Evolutionary conservation across 1,139 yeast species (phyloP).

Genomic region (Candida neerlandica): DNA sequence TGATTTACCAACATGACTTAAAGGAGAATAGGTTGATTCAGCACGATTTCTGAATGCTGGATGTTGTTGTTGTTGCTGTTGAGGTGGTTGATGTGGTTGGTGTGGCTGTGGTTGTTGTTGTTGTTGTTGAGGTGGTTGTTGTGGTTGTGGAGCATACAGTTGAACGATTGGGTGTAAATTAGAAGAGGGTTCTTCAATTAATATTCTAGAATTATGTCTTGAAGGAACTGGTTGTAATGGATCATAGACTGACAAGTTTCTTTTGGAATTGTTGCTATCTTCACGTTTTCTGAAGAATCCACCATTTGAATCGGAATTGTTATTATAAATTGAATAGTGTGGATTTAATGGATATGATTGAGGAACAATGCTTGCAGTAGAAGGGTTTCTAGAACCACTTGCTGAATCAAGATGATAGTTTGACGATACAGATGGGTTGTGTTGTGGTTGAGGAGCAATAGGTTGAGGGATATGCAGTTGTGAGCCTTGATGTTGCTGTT

Average conservation of each 20-base stretch:
- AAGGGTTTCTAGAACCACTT: slow-evolving; percentile 19
- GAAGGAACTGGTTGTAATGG: slow-evolving; percentile 37
- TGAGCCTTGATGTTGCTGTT: slow-evolving; percentile 5
- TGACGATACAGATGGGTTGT: slow-evolving; percentile 4
- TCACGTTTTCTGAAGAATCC: slow-evolving; percentile 10
- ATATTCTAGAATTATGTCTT: slow-evolving; percentile 13
- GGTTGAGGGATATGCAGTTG: neutral
- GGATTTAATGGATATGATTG: slow-evolving; percentile 44
- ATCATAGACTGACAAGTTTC: slow-evolving; percentile 35
- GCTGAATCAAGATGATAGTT: slow-evolving; percentile 11
- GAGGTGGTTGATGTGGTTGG: slow-evolving; percentile 2
- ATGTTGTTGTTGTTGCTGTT: slow-evolving; percentile 8
- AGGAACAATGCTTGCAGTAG: slow-evolving; percentile 27
- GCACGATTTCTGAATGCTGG: slow-evolving; percentile 7
- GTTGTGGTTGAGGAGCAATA: slow-evolving; percentile 11
- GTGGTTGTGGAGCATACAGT: slow-evolving; percentile 13
- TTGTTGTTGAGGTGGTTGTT: slow-evolving; percentile 9
- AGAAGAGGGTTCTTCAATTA: slow-evolving; percentile 13
- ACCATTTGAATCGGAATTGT: slow-evolving; percentile 8
- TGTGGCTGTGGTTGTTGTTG: neutral
- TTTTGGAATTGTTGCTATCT: slow-evolving; percentile 10
- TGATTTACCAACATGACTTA: slow-evolving; percentile 13
- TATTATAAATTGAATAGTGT: slow-evolving; percentile 32
- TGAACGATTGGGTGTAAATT: slow-evolving; percentile 8
- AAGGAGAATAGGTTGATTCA: slow-evolving; percentile 19